Conservation (phyloP, 352 stramenopile genomes). For the Phytopythium vexans region DNA sequence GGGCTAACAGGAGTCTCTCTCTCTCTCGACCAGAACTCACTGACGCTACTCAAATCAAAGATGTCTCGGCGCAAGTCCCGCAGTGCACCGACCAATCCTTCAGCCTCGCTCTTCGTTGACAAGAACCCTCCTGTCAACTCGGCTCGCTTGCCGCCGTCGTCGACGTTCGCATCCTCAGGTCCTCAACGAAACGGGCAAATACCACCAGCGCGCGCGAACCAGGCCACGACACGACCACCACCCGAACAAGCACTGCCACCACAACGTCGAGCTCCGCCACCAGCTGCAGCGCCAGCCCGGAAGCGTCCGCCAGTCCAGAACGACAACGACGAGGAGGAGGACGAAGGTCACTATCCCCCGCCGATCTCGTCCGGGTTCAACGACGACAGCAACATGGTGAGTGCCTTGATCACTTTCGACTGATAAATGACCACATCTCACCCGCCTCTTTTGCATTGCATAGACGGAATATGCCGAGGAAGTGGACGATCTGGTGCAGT, state of each 20-base stretch:
- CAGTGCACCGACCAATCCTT: slow-evolving; percentile 65
- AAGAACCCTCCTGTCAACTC: slow-evolving; percentile 27
- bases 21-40: slow-evolving; percentile 41
- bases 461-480: slow-evolving; percentile 55
- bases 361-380: slow-evolving; percentile 44
- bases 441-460: background rate
- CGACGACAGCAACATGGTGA: slow-evolving; percentile 23
- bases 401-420: slow-evolving; percentile 12
- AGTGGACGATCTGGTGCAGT: slow-evolving; percentile 63
- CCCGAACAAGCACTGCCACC: slow-evolving; percentile 7
- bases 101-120: slow-evolving; percentile 61
- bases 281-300: slow-evolving; percentile 6
- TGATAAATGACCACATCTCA: background rate
- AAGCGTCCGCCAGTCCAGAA: slow-evolving; percentile 21
- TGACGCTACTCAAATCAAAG: slow-evolving; percentile 78
- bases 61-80: slow-evolving; percentile 71
- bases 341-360: slow-evolving; percentile 21
- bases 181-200: slow-evolving; percentile 15
- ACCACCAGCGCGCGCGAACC: slow-evolving; percentile 3
- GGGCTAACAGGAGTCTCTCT: background rate
- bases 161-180: slow-evolving; percentile 5
- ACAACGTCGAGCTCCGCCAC: slow-evolving; percentile 12
- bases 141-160: slow-evolving; percentile 16
- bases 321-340: slow-evolving; percentile 27
- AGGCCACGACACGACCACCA: background rate